Percentiles rank a stretch among this genome's conserved stretches.
Evolutionary conservation across 352 stramenopile genomes (phyloP).

Genomic region (Achlya hypogyna): DNA sequence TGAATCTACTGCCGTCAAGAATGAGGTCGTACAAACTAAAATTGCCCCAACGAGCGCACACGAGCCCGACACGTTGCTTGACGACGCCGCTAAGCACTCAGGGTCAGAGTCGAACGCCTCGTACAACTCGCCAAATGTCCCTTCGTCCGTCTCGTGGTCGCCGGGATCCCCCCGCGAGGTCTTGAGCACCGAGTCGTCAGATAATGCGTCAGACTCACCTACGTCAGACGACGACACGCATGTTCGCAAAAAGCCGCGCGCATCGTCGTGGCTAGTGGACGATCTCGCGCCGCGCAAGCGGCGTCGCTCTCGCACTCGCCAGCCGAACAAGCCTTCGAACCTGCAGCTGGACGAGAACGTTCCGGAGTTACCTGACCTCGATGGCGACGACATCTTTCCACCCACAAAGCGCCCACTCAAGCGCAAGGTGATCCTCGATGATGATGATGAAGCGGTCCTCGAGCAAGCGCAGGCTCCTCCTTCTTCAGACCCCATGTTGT

Average conservation of each 20-base stretch:
- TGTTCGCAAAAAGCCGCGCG: not conserved
- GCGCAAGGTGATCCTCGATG: no score
- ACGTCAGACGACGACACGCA: not conserved
- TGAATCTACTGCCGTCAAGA: not conserved
- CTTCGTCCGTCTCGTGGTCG: not conserved
- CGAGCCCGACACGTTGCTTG: not conserved
- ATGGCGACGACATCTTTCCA: no score
- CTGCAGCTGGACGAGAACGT: not conserved
- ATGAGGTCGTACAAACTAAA: not conserved
- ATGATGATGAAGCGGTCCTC: no score
- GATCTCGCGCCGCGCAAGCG: no score
- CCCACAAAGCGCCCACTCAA: no score
- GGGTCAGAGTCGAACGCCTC: no score
- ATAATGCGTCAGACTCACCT: not conserved
- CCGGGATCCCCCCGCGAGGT: not conserved
- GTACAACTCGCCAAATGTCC: not conserved
- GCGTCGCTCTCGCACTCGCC: not conserved
- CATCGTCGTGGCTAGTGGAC: no score
- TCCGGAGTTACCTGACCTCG: no score
- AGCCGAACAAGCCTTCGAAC: not conserved
- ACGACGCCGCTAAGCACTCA: no score
- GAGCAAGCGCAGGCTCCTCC: no score
- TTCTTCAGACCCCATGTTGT: no score
- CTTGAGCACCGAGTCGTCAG: not conserved
- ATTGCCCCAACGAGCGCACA: not conserved